Percentiles rank a stretch among this genome's conserved stretches.
phyloP scores from a whole-genome alignment of 441 rosid species.

The Syzygium malaccense region DNA sequence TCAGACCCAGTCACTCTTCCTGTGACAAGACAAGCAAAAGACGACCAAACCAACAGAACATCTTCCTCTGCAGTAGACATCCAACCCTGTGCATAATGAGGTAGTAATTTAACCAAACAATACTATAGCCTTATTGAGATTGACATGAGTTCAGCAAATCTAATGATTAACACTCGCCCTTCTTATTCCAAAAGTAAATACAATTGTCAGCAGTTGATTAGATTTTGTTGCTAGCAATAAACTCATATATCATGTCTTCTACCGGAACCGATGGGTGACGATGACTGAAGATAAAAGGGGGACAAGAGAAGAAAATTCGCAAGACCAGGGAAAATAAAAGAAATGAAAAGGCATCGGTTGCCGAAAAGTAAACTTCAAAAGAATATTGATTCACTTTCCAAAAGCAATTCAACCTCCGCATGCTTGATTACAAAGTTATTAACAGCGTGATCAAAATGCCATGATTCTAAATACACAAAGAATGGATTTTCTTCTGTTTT shows the following conservation, averaged over 20 bases:
- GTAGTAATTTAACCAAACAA: background rate
- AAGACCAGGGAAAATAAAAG: background rate
- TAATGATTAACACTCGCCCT: background rate
- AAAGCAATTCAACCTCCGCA: background rate
- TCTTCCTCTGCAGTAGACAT: background rate
- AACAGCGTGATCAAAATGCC: background rate
- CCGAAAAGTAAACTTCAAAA: background rate
- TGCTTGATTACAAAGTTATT: background rate
- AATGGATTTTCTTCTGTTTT: background rate
- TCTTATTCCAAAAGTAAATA: background rate
- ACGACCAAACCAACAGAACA: background rate
- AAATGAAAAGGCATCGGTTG: background rate
- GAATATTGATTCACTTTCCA: background rate
- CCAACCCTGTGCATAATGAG: rapidly evolving
- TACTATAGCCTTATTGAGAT: background rate
- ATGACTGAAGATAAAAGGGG: background rate
- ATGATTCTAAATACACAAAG: background rate
- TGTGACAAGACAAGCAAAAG: background rate
- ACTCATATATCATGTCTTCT: background rate
- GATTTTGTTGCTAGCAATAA: background rate
- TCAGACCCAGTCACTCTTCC: background rate
- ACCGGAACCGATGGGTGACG: background rate
- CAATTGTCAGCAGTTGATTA: background rate
- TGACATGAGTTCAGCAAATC: background rate
- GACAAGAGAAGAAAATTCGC: background rate